Conservation (phyloP, 2,329 filamentous ascomycete species). For the Botryotinia globosa region DNA sequence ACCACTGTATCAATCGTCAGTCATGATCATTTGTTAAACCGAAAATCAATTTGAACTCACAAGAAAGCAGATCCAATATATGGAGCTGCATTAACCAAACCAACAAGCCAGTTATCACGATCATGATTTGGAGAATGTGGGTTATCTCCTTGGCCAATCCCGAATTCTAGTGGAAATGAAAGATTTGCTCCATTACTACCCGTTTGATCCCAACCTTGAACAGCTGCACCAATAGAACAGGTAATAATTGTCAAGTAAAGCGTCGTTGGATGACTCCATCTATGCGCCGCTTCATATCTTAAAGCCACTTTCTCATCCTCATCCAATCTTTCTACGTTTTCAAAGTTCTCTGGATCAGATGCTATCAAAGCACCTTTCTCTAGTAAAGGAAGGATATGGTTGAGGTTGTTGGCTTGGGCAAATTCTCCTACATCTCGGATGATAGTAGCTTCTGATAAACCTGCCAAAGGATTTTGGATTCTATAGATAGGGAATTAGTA, state of each 20-base stretch:
- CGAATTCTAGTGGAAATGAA: slow-evolving; percentile 48
- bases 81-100: slow-evolving; percentile 56
- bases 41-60: slow-evolving; percentile 17
- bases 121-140: slow-evolving; percentile 1
- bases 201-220: slow-evolving; percentile 44
- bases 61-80: slow-evolving; percentile 48
- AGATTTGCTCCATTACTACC: slow-evolving; percentile 47
- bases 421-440: slow-evolving; percentile 59
- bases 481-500: neutral
- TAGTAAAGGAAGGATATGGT: slow-evolving; percentile 56
- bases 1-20: slow-evolving; percentile 47
- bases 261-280: slow-evolving; percentile 61
- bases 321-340: slow-evolving; percentile 57
- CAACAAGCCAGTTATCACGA: slow-evolving; percentile 49
- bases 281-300: slow-evolving; percentile 61
- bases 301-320: slow-evolving; percentile 59
- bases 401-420: slow-evolving; percentile 56
- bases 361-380: slow-evolving; percentile 71
- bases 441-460: slow-evolving; percentile 50
- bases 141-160: slow-evolving; percentile 42
- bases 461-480: slow-evolving; percentile 51
- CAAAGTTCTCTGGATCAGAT: slow-evolving; percentile 63
- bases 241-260: slow-evolving; percentile 65
- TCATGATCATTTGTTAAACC: slow-evolving; percentile 26
- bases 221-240: slow-evolving; percentile 65